Evolutionary conservation across 2,329 filamentous ascomycete genomes (phyloP), one percentile per base, ranked within the genome.

Genomic region (Juglanconis oblonga): DNA sequence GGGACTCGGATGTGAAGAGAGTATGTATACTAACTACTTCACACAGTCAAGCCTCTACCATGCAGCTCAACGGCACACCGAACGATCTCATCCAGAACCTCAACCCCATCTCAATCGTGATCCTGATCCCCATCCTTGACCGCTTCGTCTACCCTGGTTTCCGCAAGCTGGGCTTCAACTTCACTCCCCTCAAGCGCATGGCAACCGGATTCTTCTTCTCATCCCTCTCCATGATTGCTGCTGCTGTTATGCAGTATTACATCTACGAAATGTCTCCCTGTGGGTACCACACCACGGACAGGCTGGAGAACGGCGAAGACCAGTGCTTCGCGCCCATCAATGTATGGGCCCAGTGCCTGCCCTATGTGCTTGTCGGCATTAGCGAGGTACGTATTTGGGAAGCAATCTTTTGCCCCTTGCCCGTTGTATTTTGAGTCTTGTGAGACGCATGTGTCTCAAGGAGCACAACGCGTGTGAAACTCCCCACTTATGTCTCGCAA

Each of bases 61-160:
- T 91, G 88, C 67, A 81, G 56, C 82, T 87, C 3, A 79, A 88
- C 69, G 88, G 89, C 36, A 81, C 91, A 3, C 90, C 90, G 68
- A 93, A 93, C 77, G 90, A 93, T 70, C 76, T 92, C 59, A 83
- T 93, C 67, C 83, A 87, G 71, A 92, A 92, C 74, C 78, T 93
- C 45, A 87, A 92, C 72, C 88, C 90, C 5, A 84, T 93, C 64
- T 84, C 88, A 32, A 84, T 92, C 63, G 83, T 93, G 67, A 85
- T 93, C 69, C 83, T 92, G 73, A 88, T 92, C 52, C 89, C 89
- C 3, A 75, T 92, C 63, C 82, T 87, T 64, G 89, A 93, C 69
- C 79, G 78, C 33, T n/a, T 87, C 42, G 67, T 93, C 60, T 93
- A 92, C 73, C 90, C 90, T 0, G 70, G 79, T 17, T 81, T 92